These are phyloP conservation scores for Lachnellula cervina DNA, from an alignment of 2,329 filamentous ascomycete species.

Conservation along the genomic window DNA sequence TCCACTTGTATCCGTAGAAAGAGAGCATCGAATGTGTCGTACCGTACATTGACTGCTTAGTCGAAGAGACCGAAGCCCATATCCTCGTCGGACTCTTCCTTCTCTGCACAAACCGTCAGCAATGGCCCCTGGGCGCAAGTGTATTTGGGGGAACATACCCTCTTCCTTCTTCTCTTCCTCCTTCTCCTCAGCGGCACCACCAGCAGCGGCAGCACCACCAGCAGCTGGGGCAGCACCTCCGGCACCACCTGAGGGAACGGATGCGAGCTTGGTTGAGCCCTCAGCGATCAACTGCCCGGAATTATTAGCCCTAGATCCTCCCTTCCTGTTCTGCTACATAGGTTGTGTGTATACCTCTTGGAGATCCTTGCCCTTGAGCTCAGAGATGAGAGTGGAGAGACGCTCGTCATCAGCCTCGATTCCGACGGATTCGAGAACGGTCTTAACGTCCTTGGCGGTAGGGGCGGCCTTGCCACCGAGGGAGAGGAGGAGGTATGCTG, in stretches of 20 bases:
- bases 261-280: conserved; percentile 91
- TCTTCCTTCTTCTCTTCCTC: conserved; percentile 73
- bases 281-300: conserved; percentile 75
- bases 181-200: conserved; percentile 56
- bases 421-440: conserved; percentile 86
- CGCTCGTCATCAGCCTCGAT: conserved; percentile 90
- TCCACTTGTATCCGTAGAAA: conserved; percentile 19
- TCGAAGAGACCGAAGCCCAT: conserved; percentile 76
- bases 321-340: conserved; percentile 20
- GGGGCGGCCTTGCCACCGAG: conserved; percentile 90
- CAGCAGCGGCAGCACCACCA: conserved; percentile 64
- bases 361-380: conserved; percentile 91
- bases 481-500: conserved; percentile 95
- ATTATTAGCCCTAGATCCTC: conserved; percentile 21
- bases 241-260: conserved; percentile 87
- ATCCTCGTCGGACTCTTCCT: conserved; percentile 70
- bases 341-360: conserved; percentile 62
- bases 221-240: conserved; percentile 65
- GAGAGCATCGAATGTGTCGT: conserved; percentile 21
- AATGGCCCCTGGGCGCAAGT: conserved; percentile 1
- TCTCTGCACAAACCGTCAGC: conserved; percentile 40
- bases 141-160: conserved; percentile 56
- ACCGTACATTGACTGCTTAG: conserved; percentile 44
- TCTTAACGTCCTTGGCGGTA: conserved; percentile 79
- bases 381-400: conserved; percentile 77